Conservation (phyloP, 2,329 filamentous ascomycete genomes). For the Aspergillus ochraceoroseus region DNA sequence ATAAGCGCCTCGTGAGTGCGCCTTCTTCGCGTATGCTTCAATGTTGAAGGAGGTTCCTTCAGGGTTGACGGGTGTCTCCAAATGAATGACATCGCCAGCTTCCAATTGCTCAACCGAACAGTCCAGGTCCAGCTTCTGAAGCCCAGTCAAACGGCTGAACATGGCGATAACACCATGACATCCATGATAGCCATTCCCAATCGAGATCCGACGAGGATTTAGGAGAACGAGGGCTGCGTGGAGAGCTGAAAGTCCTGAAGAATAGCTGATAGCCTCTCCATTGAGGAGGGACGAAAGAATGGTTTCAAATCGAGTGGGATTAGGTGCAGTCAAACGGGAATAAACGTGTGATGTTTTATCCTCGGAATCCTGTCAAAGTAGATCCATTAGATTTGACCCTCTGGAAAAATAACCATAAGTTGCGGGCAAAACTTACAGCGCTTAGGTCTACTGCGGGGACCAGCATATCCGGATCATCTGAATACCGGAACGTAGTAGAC, state of each 20-base stretch:
- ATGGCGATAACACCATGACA: slow-evolving; percentile 79
- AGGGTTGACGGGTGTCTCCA: slow-evolving; percentile 93
- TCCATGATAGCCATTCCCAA: slow-evolving; percentile 85
- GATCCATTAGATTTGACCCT: not conserved
- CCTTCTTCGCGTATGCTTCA: slow-evolving; percentile 63
- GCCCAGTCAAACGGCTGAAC: slow-evolving; percentile 68
- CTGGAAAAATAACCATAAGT: not conserved
- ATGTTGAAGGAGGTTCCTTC: slow-evolving; percentile 76
- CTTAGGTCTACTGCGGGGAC: slow-evolving; percentile 44
- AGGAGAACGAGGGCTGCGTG: slow-evolving; percentile 80
- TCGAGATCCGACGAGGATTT: slow-evolving; percentile 76
- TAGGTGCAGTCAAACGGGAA: slow-evolving; percentile 73
- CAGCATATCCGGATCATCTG: slow-evolving; percentile 63
- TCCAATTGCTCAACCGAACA: slow-evolving; percentile 62
- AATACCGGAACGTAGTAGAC: slow-evolving; percentile 86
- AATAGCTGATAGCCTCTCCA: slow-evolving; percentile 66
- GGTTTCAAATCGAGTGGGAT: slow-evolving; percentile 77
- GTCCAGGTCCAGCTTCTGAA: slow-evolving; percentile 67
- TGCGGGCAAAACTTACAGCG: slow-evolving; percentile 48
- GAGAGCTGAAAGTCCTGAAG: slow-evolving; percentile 80
- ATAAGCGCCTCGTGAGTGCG: slow-evolving; percentile 66
- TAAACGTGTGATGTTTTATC: slow-evolving; percentile 61
- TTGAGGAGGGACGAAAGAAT: slow-evolving; percentile 69
- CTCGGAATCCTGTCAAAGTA: slow-evolving; percentile 18
- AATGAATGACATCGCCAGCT: slow-evolving; percentile 76